Evolutionary conservation across 2,329 filamentous ascomycete genomes (phyloP).

Genomic region (Colletotrichum sp.): DNA sequence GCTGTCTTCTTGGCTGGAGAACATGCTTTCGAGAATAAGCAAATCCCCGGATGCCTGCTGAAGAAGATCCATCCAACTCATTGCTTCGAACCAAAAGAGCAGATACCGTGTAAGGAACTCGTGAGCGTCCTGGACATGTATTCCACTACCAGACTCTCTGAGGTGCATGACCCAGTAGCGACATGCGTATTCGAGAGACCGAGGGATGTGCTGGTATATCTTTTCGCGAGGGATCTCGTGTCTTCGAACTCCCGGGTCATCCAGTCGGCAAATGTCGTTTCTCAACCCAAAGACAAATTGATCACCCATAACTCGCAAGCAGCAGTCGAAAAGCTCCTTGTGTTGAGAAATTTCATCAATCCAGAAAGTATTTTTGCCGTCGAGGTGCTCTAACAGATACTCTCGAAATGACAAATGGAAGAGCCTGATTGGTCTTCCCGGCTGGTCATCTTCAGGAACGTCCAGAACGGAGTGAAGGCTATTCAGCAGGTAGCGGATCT

Average conservation of each 20-base stretch:
- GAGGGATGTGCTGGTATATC: background rate
- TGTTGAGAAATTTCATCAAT: background rate
- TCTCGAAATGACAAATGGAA: background rate
- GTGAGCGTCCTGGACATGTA: accelerated
- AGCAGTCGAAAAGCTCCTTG: background rate
- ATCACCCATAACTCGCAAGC: background rate
- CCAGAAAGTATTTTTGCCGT: accelerated
- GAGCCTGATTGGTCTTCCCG: background rate
- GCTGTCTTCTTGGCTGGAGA: background rate
- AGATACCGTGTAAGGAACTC: background rate
- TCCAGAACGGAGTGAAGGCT: background rate
- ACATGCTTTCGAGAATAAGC: background rate
- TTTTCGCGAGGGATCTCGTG: background rate
- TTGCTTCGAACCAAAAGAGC: background rate
- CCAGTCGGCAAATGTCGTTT: background rate
- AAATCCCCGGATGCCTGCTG: background rate
- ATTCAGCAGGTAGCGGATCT: background rate
- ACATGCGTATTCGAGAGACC: background rate
- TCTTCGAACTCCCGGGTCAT: background rate
- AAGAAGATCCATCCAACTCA: background rate
- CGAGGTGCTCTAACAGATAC: background rate
- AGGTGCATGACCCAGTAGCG: background rate
- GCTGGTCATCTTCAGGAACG: background rate
- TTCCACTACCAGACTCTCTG: background rate
- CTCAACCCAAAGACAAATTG: background rate